Conservation (phyloP, 2,329 filamentous ascomycete species). For the Fusarium albidum region DNA sequence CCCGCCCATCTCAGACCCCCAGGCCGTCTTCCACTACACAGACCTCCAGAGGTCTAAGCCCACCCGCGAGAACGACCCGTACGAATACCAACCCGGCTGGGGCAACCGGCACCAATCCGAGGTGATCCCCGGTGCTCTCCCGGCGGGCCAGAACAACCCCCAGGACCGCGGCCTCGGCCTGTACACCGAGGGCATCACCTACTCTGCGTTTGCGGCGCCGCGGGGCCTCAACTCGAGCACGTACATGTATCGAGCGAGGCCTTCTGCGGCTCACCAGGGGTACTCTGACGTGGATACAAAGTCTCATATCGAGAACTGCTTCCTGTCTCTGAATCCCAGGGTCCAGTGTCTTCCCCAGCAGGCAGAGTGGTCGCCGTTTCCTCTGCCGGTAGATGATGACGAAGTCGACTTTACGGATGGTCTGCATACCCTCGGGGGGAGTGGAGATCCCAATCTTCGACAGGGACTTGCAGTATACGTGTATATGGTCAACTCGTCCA, state of each 20-base stretch:
- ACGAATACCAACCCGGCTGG: slow-evolving; percentile 15
- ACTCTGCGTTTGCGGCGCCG: slow-evolving; percentile 23
- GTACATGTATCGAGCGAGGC: slow-evolving; percentile 20
- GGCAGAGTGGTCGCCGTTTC: slow-evolving; percentile 22
- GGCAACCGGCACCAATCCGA: slow-evolving; percentile 25
- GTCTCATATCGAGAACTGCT: slow-evolving; percentile 22
- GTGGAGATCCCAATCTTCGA: slow-evolving; percentile 11
- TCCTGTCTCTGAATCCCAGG: slow-evolving; percentile 10
- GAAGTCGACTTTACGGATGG: slow-evolving; percentile 16
- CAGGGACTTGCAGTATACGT: slow-evolving; percentile 16
- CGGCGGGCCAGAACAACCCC: slow-evolving; percentile 17
- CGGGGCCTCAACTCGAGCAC: slow-evolving; percentile 10
- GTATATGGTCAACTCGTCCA: slow-evolving; percentile 12
- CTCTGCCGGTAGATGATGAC: background rate
- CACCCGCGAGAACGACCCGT: slow-evolving; percentile 21
- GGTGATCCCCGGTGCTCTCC: slow-evolving; percentile 14
- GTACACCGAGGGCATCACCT: slow-evolving; percentile 28
- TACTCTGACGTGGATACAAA: slow-evolving; percentile 5
- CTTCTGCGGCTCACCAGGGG: slow-evolving; percentile 15
- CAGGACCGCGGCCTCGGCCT: slow-evolving; percentile 19
- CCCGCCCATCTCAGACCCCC: slow-evolving; percentile 4
- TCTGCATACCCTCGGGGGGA: slow-evolving; percentile 15
- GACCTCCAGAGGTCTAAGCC: slow-evolving; percentile 22
- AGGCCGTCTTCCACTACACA: slow-evolving; percentile 25
- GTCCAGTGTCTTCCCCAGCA: slow-evolving; percentile 14